A percentile compares a stretch with the other conserved stretches of the same genome.
These are phyloP conservation scores for Pinus tabuliformis DNA, from an alignment of 75 land plant species.

Conservation along the genomic window DNA sequence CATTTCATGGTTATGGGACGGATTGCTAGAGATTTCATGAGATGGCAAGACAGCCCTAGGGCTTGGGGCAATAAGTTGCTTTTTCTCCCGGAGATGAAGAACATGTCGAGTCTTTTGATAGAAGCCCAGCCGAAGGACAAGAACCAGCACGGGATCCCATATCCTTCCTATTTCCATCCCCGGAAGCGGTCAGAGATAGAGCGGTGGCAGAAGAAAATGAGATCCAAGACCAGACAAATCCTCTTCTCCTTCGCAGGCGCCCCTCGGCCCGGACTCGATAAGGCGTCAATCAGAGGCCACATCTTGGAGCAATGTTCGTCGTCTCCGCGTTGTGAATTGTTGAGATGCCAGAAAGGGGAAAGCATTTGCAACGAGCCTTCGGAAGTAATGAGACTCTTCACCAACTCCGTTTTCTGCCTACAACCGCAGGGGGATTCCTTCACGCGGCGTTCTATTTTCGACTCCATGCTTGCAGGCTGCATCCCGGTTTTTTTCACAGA, in stretches of 20 bases:
- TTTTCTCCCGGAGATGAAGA: constrained; percentile 30
- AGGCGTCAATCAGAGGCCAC: constrained; percentile 32
- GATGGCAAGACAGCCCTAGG: constrained; percentile 11
- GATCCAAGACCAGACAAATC: constrained; percentile 13
- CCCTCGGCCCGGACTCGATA: constrained; percentile 31
- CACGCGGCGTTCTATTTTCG: constrained; percentile 75
- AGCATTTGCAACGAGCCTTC: constrained; percentile 37
- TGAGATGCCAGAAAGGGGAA: constrained; percentile 28
- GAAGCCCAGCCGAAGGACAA: constrained; percentile 50
- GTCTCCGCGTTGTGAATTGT: constrained; percentile 26
- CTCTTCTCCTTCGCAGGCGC: constrained; percentile 74
- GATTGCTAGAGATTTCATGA: constrained; percentile 73
- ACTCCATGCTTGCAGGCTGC: constrained; percentile 70
- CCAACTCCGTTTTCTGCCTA: constrained; percentile 51
- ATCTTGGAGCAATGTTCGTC: constrained; percentile 39
- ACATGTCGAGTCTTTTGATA: constrained; percentile 49
- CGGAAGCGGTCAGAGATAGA: constrained; percentile 24
- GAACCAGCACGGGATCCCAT: constrained; percentile 62
- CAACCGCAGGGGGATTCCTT: constrained; percentile 76
- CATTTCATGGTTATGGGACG: constrained; percentile 54
- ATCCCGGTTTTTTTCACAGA: constrained; percentile 75
- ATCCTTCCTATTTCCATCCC: constrained; percentile 78
- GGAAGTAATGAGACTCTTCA: constrained; percentile 38
- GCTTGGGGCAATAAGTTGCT: constrained; percentile 51
- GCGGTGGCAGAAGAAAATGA: constrained; percentile 53